Conservation (phyloP, 2,329 filamentous ascomycete species). For the Apiospora arundinis region DNA sequence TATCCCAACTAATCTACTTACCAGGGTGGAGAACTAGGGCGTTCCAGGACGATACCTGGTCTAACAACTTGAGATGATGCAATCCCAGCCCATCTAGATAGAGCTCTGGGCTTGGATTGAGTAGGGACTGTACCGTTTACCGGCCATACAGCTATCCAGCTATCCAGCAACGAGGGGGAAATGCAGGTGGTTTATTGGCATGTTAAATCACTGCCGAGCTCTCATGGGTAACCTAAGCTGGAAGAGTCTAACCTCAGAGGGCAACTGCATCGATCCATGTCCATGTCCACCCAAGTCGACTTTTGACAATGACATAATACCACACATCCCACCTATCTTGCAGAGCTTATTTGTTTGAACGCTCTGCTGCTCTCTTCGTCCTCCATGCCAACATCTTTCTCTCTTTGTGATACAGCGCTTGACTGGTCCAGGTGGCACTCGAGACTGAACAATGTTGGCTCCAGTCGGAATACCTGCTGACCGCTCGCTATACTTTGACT, state of each 20-base stretch:
- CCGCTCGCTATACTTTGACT: not conserved
- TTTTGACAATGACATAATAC: constrained; percentile 1
- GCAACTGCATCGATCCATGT: not conserved
- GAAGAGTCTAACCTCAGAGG: not conserved
- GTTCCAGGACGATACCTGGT: not conserved
- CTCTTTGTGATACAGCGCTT: not conserved
- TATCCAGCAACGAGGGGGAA: not conserved
- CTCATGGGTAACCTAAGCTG: not conserved
- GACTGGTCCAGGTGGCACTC: constrained; percentile 1
- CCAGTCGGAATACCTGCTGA: constrained; percentile 8
- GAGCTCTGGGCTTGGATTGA: not conserved
- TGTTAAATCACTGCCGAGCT: not conserved
- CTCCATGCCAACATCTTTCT: not conserved
- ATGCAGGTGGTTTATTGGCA: not conserved
- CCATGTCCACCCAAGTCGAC: not conserved
- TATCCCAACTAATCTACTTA: not conserved
- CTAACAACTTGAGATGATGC: constrained; percentile 1
- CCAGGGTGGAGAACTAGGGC: not conserved
- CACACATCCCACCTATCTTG: not conserved
- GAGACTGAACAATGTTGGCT: constrained; percentile 1
- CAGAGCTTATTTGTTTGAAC: constrained; percentile 4
- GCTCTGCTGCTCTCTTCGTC: not conserved
- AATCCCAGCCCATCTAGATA: not conserved
- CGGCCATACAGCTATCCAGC: not conserved
- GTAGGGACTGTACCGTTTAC: not conserved